Conservation (phyloP, 2,329 filamentous ascomycete species). For the Didymella glomerata region DNA sequence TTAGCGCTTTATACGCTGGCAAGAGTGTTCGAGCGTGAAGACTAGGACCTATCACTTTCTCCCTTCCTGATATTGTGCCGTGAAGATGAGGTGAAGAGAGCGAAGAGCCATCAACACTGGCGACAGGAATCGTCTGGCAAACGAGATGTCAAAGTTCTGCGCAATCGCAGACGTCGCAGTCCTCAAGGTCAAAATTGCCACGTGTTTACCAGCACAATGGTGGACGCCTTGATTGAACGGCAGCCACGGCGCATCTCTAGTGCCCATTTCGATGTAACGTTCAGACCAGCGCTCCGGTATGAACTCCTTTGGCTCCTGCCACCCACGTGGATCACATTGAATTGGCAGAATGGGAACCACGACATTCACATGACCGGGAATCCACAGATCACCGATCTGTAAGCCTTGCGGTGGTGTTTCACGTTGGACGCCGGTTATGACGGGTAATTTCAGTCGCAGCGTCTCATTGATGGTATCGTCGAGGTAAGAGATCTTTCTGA, state of each 20-base stretch:
- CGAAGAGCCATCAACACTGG: not conserved
- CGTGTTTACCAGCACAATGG: not conserved
- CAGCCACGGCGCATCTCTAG: not conserved
- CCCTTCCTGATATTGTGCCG: not conserved
- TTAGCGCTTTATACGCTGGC: not conserved
- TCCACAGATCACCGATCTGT: not conserved
- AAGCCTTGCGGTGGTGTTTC: not conserved
- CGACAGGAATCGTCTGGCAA: not conserved
- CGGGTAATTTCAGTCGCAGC: not conserved
- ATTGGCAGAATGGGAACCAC: not conserved
- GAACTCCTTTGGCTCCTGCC: not conserved
- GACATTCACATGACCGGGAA: not conserved
- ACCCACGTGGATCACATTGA: not conserved
- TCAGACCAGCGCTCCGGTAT: not conserved
- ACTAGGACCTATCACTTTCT: not conserved
- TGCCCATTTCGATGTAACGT: not conserved
- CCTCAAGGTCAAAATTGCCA: not conserved
- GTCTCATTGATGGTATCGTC: not conserved
- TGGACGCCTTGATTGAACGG: not conserved
- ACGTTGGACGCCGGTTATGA: not conserved
- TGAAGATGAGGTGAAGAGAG: not conserved
- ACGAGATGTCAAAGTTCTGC: not conserved
- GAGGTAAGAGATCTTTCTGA: not conserved
- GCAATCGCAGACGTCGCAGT: not conserved
- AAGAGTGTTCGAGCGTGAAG: not conserved